Evolutionary conservation across 1,284 basidiomycete genomes (phyloP), one percentile per base, ranked within the genome.

Genomic region (Heterobasidion parviporum): DNA sequence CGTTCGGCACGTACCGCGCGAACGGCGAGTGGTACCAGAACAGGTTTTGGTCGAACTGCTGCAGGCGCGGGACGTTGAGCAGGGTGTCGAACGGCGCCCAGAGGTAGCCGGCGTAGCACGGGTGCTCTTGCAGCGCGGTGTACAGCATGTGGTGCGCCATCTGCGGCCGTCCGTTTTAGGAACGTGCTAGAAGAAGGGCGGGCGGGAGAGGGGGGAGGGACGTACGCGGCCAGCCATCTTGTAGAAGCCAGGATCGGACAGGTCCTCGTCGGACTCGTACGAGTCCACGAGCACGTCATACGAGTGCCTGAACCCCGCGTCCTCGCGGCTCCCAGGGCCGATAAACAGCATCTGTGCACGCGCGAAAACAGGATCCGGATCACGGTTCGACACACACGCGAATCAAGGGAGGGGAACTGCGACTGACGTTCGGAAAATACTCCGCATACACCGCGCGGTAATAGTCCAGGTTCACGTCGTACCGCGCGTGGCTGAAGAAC

Each of bases 121-220:
- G 67, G 53, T 75, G 61, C 52, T 74, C 73, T 47, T 65, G 67
- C 57, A 79, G 59, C 20, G 71, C 75, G 7, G 75, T 77, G 57
- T 76, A 76, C 15, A 79, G 68, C 78, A 79, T 79, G 57, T 80
- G 77, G 52, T 79, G 78, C 8, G 76, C 77, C 76, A 78, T 76
- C 69, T 75, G 53, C 15, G 15, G 35, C 7, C 12, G 38, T 35
- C 26, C 36, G 26, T 6, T 3, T 26, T 4, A 26, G 36, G n/a
- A 56, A 15, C 18, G 14, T 18, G 41, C 48, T 15, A 52, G 34
- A 9, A 8, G 54, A 26, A 26, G 26, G 5, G 26, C 26, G 26
- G 26, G 26, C 5, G 26, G 26, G 26, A 46, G 6, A 34, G 33
- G 14, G 1, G 43, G 52, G 44, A 54, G 15, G 54, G 12, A 63